Evolutionary conservation across 2,329 filamentous ascomycete species (phyloP), one percentile per base, ranked within the genome.

Genomic region (Penicillium sp.): DNA sequence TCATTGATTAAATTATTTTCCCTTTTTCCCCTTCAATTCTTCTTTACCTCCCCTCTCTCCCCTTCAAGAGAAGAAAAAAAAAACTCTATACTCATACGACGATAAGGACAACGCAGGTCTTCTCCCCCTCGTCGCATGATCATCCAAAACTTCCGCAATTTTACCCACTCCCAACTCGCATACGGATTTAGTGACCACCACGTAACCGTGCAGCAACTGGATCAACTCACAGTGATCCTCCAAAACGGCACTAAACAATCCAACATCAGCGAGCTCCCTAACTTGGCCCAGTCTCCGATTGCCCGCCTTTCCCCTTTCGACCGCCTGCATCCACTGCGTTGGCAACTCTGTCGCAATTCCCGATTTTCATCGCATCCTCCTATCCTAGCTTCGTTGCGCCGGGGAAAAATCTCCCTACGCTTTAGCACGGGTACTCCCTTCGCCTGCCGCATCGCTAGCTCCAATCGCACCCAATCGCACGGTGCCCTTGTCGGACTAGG

Each of bases 151-250:
- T 65, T 57, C 56, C 58, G 57, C 60, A 64, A 50, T 60, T 64
- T 61, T 62, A 65, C 62, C 58, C 57, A 64, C 63, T 58, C 8
- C 27, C 59, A 60, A 59, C 63, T 59, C 61, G 55, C 60, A 68
- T 63, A 64, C 60, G 62, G 63, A 64, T 60, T 66, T 62, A 66
- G 61, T 61, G 66, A 65, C 59, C 63, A 67, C 65, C 68, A 72
- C 70, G 70, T 72, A 72, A 73, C 65, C 62, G 68, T 70, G 70
- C 71, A 73, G 63, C 61, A 66, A 61, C 60, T 64, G 60, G 63
- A 64, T 67, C 62, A 68, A 62, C 63, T 67, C 65, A 65, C 61
- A 25, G 56, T 57, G 25, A 63, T 53, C 25, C 50, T 60, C 61
- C 60, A 55, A 64, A 64, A 60, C 58, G 60, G 61, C 68, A 67